phyloP scores from a whole-genome alignment of 2,329 filamentous ascomycete genomes.

The Eutypella sp. region DNA sequence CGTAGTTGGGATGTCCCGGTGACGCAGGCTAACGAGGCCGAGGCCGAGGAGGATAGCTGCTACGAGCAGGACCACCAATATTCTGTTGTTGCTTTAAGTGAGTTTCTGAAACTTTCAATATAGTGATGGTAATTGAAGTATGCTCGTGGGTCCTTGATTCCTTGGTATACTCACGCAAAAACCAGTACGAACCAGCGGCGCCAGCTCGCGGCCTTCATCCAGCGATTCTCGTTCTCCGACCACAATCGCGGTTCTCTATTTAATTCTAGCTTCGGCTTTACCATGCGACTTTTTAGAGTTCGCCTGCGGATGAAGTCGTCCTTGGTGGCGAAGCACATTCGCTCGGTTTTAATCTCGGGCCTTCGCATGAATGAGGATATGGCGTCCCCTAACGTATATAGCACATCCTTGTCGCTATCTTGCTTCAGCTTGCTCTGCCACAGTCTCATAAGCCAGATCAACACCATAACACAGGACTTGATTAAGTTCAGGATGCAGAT shows the following conservation, averaged over 20 bases:
- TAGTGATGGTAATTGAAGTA: neutral
- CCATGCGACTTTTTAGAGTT: constrained; percentile 2
- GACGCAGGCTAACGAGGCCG: constrained; percentile 9
- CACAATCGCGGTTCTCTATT: constrained; percentile 4
- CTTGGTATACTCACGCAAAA: neutral
- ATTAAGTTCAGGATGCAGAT: constrained; percentile 16
- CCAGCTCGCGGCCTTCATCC: constrained; percentile 8
- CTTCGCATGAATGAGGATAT: constrained; percentile 21
- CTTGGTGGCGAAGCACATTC: constrained; percentile 18
- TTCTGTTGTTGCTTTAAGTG: constrained; percentile 1
- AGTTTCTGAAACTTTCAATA: neutral
- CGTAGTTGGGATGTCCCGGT: constrained; percentile 10
- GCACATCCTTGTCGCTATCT: constrained; percentile 1
- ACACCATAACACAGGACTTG: constrained; percentile 15
- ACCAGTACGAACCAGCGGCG: constrained; percentile 9
- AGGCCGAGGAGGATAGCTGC: constrained; percentile 7
- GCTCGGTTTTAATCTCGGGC: constrained; percentile 15
- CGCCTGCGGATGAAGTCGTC: constrained; percentile 9
- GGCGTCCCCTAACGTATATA: constrained; percentile 24
- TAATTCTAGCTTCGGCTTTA: constrained; percentile 2
- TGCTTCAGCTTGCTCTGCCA: constrained; percentile 3
- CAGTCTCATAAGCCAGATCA: constrained; percentile 10
- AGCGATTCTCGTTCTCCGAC: constrained; percentile 2
- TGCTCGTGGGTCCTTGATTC: neutral
- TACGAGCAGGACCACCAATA: constrained; percentile 7